phyloP scores from a whole-genome alignment of 1,284 basidiomycete genomes.

The Athelia psychrophila region DNA sequence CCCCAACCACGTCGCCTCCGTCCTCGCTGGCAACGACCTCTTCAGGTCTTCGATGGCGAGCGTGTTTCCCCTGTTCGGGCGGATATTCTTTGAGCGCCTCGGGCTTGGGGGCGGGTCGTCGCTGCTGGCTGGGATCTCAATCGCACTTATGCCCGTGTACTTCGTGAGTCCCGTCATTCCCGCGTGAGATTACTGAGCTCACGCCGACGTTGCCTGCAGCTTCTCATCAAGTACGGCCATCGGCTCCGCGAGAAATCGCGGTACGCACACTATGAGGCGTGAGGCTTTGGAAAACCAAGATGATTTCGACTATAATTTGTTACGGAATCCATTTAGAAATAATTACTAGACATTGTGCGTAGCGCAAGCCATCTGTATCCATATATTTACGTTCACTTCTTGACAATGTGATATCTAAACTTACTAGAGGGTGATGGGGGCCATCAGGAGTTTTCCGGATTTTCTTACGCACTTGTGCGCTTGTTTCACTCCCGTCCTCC shows the following conservation, averaged over 20 bases:
- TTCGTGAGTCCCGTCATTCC: constrained; percentile 3
- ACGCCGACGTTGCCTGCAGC: background rate
- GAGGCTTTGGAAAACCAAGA: too few relatives aligned
- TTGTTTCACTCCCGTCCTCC: too few relatives aligned
- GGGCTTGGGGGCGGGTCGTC: constrained; percentile 29
- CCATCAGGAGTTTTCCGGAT: too few relatives aligned
- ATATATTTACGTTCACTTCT: too few relatives aligned
- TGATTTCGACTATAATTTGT: too few relatives aligned
- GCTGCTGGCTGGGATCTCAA: constrained; percentile 27
- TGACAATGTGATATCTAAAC: too few relatives aligned
- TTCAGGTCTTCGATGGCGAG: constrained; percentile 32
- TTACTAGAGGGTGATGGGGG: too few relatives aligned
- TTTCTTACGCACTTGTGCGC: too few relatives aligned
- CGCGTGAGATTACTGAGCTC: background rate
- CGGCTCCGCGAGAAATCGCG: background rate
- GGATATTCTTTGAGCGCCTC: constrained; percentile 27
- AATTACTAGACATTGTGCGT: too few relatives aligned
- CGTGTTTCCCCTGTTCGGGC: constrained; percentile 33
- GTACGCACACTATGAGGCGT: background rate
- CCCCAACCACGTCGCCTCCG: constrained; percentile 31
- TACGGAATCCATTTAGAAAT: too few relatives aligned
- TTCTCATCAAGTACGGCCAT: background rate
- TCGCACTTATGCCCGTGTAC: constrained; percentile 24
- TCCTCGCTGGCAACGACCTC: constrained; percentile 36
- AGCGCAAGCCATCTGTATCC: too few relatives aligned